Conservation (phyloP, 1,284 basidiomycete genomes). For the Malassezia psittaci region DNA sequence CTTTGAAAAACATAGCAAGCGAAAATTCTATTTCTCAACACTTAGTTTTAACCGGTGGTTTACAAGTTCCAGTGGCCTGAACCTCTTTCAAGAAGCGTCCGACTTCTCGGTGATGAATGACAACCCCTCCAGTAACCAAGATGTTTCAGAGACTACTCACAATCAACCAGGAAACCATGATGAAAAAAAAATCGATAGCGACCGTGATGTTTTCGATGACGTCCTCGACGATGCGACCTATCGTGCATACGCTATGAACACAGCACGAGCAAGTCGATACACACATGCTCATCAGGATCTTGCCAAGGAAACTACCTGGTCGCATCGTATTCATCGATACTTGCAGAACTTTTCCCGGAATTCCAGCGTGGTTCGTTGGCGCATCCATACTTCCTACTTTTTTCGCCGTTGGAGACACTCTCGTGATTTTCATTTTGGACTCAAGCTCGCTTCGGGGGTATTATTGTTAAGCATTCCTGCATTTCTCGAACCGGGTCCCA, state of each 20-base stretch:
- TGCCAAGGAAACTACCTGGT: too few relatives aligned
- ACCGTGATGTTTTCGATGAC: not conserved
- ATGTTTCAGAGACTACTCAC: not conserved
- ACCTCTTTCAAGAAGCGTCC: not conserved
- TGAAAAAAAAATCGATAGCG: not conserved
- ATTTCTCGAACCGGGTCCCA: constrained; percentile 35
- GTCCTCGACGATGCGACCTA: not conserved
- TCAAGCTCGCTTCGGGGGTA: constrained; percentile 50
- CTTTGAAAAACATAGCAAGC: constrained; percentile 3
- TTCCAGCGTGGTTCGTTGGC: not conserved
- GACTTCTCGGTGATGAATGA: too few relatives aligned
- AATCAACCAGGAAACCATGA: not conserved
- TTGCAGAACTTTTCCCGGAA: not conserved
- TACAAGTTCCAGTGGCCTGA: constrained; percentile 6
- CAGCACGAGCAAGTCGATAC: not conserved
- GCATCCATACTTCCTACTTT: constrained; percentile 16
- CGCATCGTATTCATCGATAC: not conserved
- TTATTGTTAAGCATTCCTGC: constrained; percentile 49
- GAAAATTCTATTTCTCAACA: constrained; percentile 6
- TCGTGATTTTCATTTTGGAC: constrained; percentile 49
- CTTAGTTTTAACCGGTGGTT: constrained; percentile 24
- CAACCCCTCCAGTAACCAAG: too few relatives aligned
- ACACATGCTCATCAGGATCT: not conserved
- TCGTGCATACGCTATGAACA: constrained; percentile 3
- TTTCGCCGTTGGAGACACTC: constrained; percentile 44